Base-by-base conservation (phyloP, 2,329 filamentous ascomycete species). In the Alternaria dauci region DNA sequence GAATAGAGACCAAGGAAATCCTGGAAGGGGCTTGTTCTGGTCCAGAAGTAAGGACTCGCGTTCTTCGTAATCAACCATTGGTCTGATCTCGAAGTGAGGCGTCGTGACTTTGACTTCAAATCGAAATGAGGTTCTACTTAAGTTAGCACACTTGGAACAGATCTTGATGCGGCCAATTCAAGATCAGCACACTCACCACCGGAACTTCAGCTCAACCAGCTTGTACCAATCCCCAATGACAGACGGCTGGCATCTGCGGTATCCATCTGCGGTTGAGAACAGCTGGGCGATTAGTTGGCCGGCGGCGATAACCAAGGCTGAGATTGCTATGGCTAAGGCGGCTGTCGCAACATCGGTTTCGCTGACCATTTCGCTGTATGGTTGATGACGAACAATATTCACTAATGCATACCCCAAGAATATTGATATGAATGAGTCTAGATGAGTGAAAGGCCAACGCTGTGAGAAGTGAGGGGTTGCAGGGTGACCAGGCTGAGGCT, bases 101-200 rank as follows among this genome's bases (percentile, higher is more conserved):
- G 61, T 65, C 2, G 63, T 62, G 6, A 66, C 51, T 0, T 36
- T 52, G 18, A 60, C 62, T 51, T 65, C 63, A 11, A 58, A 55
- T 30, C 56, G 38, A 12, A 62, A 63, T 6, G 43, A 59, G 18
- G 44, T 55, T 44, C 57, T 55, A 11, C 18, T 8, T 2, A 16
- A 14, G 1, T 58, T 16, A 47, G 39, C 11, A 34, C 34, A 30
- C 18, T 20, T n/a, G 14, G 5, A 2, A 9, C 12, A 1, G 16
- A 20, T 26, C 7, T 20, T 18, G 5, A 1, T 32, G 8, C n/a
- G 20, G 20, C 4, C n/a, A 0, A 36, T 34, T 38, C n/a, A 23
- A 5, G n/a, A 9, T 3, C 3, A 7, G 14, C 3, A 25, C 18
- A n/a, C 23, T 20, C 6, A 58, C 58, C 61, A 63, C 6, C 53